A percentile compares a stretch with the other conserved stretches of the same genome.
phyloP scores from a whole-genome alignment of 306 rosid species.

The Canavalia gladiata region DNA sequence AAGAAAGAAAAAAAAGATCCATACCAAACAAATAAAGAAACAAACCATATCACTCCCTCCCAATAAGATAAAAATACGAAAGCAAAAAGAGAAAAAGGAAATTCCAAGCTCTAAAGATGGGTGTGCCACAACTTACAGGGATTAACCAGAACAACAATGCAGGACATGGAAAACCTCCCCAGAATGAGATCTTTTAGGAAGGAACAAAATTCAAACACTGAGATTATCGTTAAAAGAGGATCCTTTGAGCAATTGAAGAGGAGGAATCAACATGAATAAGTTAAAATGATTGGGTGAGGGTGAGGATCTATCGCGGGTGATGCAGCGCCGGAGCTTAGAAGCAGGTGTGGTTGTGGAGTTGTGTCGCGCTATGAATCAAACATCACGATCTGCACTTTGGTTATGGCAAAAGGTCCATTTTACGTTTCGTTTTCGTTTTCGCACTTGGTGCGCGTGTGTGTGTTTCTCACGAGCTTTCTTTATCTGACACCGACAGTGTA shows the following conservation, averaged over 20 bases:
- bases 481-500: conserved; percentile 47
- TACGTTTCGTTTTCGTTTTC: conserved; percentile 2
- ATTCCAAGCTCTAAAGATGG: conserved; percentile 26
- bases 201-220: neutral
- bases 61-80: neutral
- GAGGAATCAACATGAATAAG: neutral
- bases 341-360: neutral
- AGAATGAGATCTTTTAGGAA: conserved; percentile 27
- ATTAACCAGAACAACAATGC: conserved; percentile 43
- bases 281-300: neutral
- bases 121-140: conserved; percentile 40
- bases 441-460: neutral
- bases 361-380: conserved; percentile 1
- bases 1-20: neutral
- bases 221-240: neutral
- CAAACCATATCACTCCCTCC: neutral
- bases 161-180: conserved; percentile 31
- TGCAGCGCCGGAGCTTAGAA: conserved; percentile 31
- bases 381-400: conserved; percentile 51
- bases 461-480: neutral
- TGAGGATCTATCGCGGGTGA: conserved; percentile 45
- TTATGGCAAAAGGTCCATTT: conserved; percentile 43
- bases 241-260: conserved; percentile 24
- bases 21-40: neutral
- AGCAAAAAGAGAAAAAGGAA: neutral